phyloP scores from a whole-genome alignment of 1,284 basidiomycete species.

The Flammula alnicola region DNA sequence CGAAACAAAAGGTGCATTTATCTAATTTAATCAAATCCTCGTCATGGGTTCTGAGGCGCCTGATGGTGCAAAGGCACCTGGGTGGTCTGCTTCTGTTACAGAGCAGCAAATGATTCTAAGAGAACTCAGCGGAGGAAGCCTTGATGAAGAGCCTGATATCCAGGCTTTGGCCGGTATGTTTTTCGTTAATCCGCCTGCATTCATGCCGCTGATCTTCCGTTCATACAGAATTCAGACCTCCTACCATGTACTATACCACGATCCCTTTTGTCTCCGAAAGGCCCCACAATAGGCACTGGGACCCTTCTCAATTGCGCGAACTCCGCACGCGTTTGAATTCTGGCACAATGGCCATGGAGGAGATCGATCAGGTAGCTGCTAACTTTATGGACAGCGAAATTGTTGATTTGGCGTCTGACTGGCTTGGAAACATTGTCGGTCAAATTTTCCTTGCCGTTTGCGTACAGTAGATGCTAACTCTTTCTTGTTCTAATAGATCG shows the following conservation, averaged over 20 bases:
- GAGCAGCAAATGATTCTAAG: constrained; percentile 97
- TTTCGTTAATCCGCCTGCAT: constrained; percentile 6
- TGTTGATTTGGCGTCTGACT: constrained; percentile 96
- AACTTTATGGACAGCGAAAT: constrained; percentile 92
- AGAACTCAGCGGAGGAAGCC: constrained; percentile 80
- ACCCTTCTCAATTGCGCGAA: constrained; percentile 93
- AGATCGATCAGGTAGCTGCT: constrained; percentile 87
- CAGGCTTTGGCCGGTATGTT: constrained; percentile 80
- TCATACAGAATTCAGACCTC: constrained; percentile 76
- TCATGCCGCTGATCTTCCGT: constrained; percentile 12
- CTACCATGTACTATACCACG: constrained; percentile 92
- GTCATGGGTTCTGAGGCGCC: constrained; percentile 69
- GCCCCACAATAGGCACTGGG: constrained; percentile 85
- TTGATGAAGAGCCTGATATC: constrained; percentile 83
- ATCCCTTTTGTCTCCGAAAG: constrained; percentile 88
- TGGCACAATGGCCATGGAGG: constrained; percentile 79
- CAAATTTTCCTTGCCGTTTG: constrained; percentile 4
- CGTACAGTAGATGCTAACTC: constrained; percentile 22
- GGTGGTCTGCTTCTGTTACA: constrained; percentile 72
- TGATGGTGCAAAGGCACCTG: constrained; percentile 63
- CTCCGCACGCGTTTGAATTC: constrained; percentile 90
- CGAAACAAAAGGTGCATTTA: too few relatives aligned
- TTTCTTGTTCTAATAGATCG: constrained; percentile 54
- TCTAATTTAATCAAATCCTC: constrained; percentile 87
- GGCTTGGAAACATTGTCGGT: constrained; percentile 96